phyloP scores from a whole-genome alignment of 345 rosid species.

The Citrus mangshanensis region DNA sequence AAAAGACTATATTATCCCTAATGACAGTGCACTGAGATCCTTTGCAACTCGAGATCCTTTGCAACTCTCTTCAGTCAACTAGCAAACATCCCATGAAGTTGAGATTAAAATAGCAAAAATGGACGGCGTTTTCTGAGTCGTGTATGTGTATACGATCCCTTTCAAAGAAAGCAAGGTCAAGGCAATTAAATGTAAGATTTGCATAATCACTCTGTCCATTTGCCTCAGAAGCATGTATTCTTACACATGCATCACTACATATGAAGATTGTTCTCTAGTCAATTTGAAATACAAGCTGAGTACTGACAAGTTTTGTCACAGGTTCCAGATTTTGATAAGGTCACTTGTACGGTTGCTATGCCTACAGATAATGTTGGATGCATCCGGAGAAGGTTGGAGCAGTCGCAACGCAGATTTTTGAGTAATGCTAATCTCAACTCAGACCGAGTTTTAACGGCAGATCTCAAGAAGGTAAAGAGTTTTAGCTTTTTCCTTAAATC shows the following conservation, averaged over 20 bases:
- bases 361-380: conserved; percentile 23
- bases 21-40: no score
- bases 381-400: conserved; percentile 31
- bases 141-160: conserved; percentile 32
- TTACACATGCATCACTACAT: background rate
- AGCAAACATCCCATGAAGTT: no score
- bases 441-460: background rate
- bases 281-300: background rate
- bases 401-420: conserved; percentile 11
- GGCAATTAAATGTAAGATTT: conserved; percentile 25
- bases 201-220: background rate
- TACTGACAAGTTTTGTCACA: conserved; percentile 7
- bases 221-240: background rate
- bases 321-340: conserved; percentile 37
- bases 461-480: conserved; percentile 13
- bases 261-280: background rate
- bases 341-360: conserved; percentile 24
- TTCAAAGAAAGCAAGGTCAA: conserved; percentile 28
- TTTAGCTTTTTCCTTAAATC: background rate
- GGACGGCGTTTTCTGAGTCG: no score
- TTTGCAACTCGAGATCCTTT: no score
- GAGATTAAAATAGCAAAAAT: no score
- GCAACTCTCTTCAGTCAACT: no score
- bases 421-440: conserved; percentile 1
- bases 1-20: no score